Percentiles rank a stretch among this genome's conserved stretches.
Evolutionary conservation across 1,284 basidiomycete genomes (phyloP).

Genomic region (Agaricales sp.): DNA sequence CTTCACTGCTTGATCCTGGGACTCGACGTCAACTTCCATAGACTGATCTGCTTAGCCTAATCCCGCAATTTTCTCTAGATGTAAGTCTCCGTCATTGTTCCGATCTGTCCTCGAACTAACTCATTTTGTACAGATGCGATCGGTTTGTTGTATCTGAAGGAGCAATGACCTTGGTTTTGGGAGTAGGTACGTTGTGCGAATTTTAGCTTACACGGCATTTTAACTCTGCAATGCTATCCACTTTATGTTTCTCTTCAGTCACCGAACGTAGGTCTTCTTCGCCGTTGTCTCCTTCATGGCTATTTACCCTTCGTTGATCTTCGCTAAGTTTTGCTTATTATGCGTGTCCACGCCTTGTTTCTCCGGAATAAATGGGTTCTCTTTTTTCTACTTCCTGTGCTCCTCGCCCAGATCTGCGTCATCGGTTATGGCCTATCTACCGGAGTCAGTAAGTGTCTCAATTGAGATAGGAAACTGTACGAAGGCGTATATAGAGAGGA

Average conservation of each 20-base stretch:
- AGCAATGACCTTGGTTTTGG: conserved; percentile 15
- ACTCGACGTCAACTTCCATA: no score
- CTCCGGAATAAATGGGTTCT: conserved; percentile 11
- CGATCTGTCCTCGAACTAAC: no score
- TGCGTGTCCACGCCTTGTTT: conserved; percentile 16
- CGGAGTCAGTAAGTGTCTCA: background rate
- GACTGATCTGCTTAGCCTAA: no score
- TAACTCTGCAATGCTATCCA: no score
- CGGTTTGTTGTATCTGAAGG: conserved; percentile 10
- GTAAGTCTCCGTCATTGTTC: background rate
- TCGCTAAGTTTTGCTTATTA: conserved; percentile 16
- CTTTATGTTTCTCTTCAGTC: no score
- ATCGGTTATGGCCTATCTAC: conserved; percentile 5
- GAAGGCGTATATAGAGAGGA: no score
- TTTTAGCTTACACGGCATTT: no score
- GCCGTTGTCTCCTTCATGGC: no score
- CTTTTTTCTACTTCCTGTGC: conserved; percentile 10
- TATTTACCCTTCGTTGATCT: no score
- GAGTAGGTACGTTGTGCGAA: no score
- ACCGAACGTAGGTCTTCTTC: background rate
- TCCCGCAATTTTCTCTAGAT: no score
- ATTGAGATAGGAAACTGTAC: no score
- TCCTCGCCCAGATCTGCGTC: conserved; percentile 8
- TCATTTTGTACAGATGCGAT: background rate
- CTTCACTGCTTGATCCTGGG: background rate